phyloP scores from a whole-genome alignment of 208 protist species.

The Borovskyia barvae region DNA sequence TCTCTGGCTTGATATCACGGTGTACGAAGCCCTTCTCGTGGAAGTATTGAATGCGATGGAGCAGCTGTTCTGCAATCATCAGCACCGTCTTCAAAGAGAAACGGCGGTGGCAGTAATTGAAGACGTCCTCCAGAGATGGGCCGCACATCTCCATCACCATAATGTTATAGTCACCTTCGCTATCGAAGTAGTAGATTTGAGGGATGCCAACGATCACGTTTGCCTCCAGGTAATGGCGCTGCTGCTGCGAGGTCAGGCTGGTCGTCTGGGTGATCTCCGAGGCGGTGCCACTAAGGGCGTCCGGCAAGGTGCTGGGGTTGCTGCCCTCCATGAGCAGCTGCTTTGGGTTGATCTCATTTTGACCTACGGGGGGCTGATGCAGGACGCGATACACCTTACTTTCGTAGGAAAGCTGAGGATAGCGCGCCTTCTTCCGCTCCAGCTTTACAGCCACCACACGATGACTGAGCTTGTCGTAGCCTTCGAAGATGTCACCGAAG shows the following conservation, averaged over 20 bases:
- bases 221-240: background rate
- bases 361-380: constrained; percentile 48
- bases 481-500: constrained; percentile 98
- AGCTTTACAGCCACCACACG: constrained; percentile 79
- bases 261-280: background rate
- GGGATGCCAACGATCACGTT: constrained; percentile 92
- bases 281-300: background rate
- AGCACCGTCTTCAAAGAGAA: constrained; percentile 99
- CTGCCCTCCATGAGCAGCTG: constrained; percentile 14
- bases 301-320: constrained; percentile 5
- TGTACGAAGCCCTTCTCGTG: constrained; percentile 83
- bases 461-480: constrained; percentile 54
- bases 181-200: constrained; percentile 93
- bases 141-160: constrained; percentile 92
- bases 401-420: constrained; percentile 98
- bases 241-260: background rate
- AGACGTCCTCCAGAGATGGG: constrained; percentile 86
- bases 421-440: constrained; percentile 83
- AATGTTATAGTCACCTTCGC: constrained; percentile 97
- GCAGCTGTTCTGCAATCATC: constrained; percentile 99
- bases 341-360: constrained; percentile 30
- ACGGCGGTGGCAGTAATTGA: constrained; percentile 89
- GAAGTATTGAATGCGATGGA: constrained; percentile 83
- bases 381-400: constrained; percentile 85
- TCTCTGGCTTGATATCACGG: constrained; percentile 91